phyloP scores from a whole-genome alignment of 225 moss, liverwort and hornwort species.

The Sphagnum contortum region DNA sequence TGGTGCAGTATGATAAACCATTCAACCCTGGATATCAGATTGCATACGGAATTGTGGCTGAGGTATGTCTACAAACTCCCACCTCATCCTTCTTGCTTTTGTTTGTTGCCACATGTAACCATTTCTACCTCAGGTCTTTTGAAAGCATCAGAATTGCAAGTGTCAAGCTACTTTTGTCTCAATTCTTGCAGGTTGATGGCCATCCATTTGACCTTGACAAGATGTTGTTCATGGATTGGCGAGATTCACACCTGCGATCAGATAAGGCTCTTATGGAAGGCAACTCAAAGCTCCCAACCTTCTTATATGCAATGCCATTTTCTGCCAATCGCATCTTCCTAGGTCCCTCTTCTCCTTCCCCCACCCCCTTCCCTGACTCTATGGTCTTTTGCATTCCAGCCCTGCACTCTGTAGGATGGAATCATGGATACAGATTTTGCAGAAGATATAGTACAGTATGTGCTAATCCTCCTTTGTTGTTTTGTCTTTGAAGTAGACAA shows the following conservation, averaged over 20 bases:
- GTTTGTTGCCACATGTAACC: no score
- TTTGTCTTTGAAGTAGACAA: constrained; percentile 4
- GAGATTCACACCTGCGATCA: constrained; percentile 79
- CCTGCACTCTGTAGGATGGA: no score
- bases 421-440: background rate
- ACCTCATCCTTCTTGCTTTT: no score
- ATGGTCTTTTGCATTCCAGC: background rate
- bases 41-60: constrained; percentile 94
- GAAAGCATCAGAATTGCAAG: no score
- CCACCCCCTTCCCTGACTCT: background rate
- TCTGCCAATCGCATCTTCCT: constrained; percentile 82
- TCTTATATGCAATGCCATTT: constrained; percentile 99
- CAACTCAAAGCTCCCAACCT: constrained; percentile 83
- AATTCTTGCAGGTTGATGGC: constrained; percentile 65
- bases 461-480: background rate
- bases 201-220: constrained; percentile 95
- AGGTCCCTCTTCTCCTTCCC: constrained; percentile 28
- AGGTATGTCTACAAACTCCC: constrained; percentile 27
- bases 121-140: no score
- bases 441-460: background rate
- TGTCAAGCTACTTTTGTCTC: background rate
- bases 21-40: constrained; percentile 98
- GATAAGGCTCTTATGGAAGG: constrained; percentile 38
- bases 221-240: constrained; percentile 99
- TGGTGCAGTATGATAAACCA: constrained; percentile 94